Evolutionary conservation across 139 green algal genomes (phyloP).

Genomic region (Chlorella sp.): DNA sequence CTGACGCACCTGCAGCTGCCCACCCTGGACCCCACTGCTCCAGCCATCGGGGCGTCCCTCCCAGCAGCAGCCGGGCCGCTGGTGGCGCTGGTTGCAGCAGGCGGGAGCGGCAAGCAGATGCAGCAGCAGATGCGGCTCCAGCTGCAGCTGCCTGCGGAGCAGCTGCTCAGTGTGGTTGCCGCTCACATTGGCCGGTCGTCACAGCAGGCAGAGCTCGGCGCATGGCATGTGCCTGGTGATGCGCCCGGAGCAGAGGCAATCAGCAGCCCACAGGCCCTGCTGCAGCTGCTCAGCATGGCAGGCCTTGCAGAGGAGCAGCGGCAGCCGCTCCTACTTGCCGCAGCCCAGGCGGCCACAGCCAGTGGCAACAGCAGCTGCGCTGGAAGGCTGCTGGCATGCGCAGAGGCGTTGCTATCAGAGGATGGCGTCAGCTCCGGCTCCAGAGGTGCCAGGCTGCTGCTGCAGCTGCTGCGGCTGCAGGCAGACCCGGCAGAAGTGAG

Average conservation of each 20-base stretch:
- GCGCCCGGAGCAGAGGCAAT: not conserved
- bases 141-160: constrained; percentile 3
- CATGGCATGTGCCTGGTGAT: not conserved
- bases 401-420: not conserved
- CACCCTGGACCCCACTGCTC: not conserved
- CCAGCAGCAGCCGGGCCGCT: not conserved
- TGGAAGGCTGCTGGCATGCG: not conserved
- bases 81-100: not conserved
- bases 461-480: not conserved
- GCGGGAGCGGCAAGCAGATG: not conserved
- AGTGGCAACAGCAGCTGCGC: not conserved
- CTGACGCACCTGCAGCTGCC: not conserved
- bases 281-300: not conserved
- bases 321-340: not conserved
- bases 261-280: not conserved
- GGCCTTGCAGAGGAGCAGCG: not conserved
- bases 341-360: not conserved
- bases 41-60: not conserved
- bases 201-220: not conserved
- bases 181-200: not conserved
- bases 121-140: not conserved
- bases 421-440: not conserved
- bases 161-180: not conserved
- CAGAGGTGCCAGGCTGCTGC: not conserved
- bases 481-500: not conserved